phyloP scores from a whole-genome alignment of 2,329 filamentous ascomycete genomes.

The Aspergillus spinulosporus region DNA sequence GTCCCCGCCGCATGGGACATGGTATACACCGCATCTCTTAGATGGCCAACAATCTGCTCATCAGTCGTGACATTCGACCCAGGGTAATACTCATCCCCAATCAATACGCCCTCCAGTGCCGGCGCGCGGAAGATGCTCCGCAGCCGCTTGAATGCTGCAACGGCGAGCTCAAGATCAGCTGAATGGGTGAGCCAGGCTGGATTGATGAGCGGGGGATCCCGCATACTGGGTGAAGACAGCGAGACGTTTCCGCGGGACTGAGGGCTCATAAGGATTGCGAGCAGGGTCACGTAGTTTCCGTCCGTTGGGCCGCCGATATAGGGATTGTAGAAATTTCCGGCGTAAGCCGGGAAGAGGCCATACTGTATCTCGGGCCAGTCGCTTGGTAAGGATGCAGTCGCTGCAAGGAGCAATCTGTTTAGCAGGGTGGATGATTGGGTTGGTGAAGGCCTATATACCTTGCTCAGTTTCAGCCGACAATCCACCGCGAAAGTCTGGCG shows the following conservation, averaged over 20 bases:
- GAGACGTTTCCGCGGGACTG: slow-evolving; percentile 49
- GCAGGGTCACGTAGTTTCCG: slow-evolving; percentile 28
- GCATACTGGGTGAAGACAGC: slow-evolving; percentile 28
- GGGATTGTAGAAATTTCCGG: slow-evolving; percentile 25
- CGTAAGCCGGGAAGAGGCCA: slow-evolving; percentile 26
- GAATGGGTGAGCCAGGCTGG: slow-evolving; percentile 48
- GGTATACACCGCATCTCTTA: slow-evolving; percentile 30
- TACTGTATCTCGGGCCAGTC: slow-evolving; percentile 19
- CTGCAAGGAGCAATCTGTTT: not conserved
- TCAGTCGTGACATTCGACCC: slow-evolving; percentile 42
- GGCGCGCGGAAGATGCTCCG: slow-evolving; percentile 38
- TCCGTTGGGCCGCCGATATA: slow-evolving; percentile 20
- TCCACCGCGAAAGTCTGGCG: not conserved
- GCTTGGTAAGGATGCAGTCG: not conserved
- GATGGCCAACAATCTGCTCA: slow-evolving; percentile 41
- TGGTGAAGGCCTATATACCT: not conserved
- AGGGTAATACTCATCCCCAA: slow-evolving; percentile 41
- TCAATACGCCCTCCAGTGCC: slow-evolving; percentile 31
- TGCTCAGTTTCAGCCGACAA: too few species aligned
- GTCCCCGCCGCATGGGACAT: slow-evolving; percentile 33
- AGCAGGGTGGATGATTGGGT: not conserved
- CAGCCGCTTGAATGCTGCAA: slow-evolving; percentile 47
- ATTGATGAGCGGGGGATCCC: slow-evolving; percentile 46
- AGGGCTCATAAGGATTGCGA: slow-evolving; percentile 32
- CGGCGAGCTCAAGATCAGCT: slow-evolving; percentile 46